Evolutionary conservation across 1,284 basidiomycete species (phyloP).

Genomic region (Exobasidium cylindrosporum): DNA sequence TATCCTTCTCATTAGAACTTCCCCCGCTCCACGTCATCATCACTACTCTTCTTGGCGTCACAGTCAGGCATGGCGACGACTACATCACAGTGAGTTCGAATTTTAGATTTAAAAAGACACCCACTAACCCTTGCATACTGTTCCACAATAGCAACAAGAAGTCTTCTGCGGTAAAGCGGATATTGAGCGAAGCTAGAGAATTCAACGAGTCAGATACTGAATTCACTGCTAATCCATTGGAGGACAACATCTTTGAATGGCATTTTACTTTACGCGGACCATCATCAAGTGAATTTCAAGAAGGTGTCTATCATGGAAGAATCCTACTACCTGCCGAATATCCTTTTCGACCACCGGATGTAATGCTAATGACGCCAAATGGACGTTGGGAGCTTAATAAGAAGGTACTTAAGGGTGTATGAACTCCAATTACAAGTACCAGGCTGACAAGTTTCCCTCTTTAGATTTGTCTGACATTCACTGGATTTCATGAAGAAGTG

Average conservation of each 20-base stretch:
- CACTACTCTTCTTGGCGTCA: neutral
- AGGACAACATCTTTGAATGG: slow-evolving; percentile 71
- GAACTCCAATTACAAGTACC: neutral
- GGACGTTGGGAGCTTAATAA: slow-evolving; percentile 92
- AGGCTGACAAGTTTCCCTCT: slow-evolving; percentile 2
- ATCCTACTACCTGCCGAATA: slow-evolving; percentile 88
- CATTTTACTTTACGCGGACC: slow-evolving; percentile 92
- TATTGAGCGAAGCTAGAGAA: slow-evolving; percentile 91
- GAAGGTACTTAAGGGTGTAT: slow-evolving; percentile 59
- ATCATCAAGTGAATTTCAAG: slow-evolving; percentile 47
- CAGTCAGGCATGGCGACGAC: slow-evolving; percentile 10
- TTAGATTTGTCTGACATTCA: slow-evolving; percentile 61
- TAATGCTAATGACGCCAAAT: slow-evolving; percentile 91
- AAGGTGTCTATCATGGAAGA: slow-evolving; percentile 76
- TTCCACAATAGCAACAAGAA: slow-evolving; percentile 38
- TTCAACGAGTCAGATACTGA: slow-evolving; percentile 77
- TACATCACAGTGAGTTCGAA: slow-evolving; percentile 12
- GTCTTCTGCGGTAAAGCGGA: slow-evolving; percentile 84
- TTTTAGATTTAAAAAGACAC: too few species aligned
- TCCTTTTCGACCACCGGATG: slow-evolving; percentile 87
- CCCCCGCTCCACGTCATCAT: neutral
- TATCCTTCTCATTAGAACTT: too few species aligned
- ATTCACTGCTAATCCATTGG: slow-evolving; percentile 79
- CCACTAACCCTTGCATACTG: too few species aligned
- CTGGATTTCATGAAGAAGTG: slow-evolving; percentile 58